phyloP scores from a whole-genome alignment of 305 asterid genomes.

The Salvia sclarea region DNA sequence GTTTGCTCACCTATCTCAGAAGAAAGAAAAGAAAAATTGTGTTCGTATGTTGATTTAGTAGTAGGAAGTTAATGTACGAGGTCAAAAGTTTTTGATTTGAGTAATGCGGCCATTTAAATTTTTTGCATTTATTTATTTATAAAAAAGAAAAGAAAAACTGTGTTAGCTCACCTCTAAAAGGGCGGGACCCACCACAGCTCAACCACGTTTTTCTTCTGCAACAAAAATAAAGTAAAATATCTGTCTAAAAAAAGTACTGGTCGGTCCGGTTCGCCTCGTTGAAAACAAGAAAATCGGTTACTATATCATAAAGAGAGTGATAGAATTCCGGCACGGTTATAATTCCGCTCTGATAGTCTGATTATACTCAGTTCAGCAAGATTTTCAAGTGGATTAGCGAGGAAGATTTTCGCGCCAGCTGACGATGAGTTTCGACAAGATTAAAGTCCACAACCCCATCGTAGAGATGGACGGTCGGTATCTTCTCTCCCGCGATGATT shows the following conservation, averaged over 20 bases:
- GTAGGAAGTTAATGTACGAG: no score
- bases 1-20: no score
- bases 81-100: no score
- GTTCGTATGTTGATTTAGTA: no score
- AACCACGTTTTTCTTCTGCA: neutral
- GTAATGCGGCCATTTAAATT: no score
- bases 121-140: no score
- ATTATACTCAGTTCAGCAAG: neutral
- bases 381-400: neutral
- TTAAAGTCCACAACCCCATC: slow-evolving; percentile 81
- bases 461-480: slow-evolving; percentile 99
- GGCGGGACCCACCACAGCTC: no score
- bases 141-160: no score
- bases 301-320: neutral
- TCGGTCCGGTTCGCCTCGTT: neutral
- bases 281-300: neutral
- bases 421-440: slow-evolving; percentile 78
- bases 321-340: neutral
- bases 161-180: no score
- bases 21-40: no score
- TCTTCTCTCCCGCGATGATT: neutral
- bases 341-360: neutral
- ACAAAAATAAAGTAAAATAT: no score
- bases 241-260: neutral
- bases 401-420: slow-evolving; percentile 9